phyloP scores from a whole-genome alignment of 202 grass and related monocot genomes.

The Hordeum pubiflorum region DNA sequence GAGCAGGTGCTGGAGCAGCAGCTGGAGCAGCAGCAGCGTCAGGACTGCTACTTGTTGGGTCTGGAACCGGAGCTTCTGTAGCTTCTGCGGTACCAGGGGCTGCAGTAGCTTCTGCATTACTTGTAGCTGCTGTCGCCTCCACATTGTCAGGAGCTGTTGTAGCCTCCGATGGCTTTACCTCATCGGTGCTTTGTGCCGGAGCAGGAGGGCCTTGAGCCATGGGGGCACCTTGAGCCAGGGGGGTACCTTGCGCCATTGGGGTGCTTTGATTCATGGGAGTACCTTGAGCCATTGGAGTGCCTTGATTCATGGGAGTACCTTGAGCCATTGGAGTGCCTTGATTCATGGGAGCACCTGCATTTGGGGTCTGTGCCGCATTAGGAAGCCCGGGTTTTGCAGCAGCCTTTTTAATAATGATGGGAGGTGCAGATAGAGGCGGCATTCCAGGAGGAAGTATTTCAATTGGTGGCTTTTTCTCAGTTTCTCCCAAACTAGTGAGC shows the following conservation, averaged over 20 bases:
- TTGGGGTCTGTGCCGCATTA: constrained; percentile 28
- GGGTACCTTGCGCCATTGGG: constrained; percentile 1
- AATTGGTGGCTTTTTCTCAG: constrained; percentile 78
- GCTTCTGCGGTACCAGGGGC: background rate
- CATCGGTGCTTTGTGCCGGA: background rate
- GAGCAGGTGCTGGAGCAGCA: background rate
- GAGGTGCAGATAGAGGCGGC: constrained; percentile 80
- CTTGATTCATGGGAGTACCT: constrained; percentile 15
- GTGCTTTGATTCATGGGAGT: background rate
- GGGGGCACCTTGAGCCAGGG: background rate
- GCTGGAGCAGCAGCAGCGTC: background rate
- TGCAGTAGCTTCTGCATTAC: constrained; percentile 3
- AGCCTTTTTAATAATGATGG: constrained; percentile 73
- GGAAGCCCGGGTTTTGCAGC: constrained; percentile 32
- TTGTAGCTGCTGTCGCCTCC: background rate
- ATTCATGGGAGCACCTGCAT: constrained; percentile 45
- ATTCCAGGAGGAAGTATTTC: constrained; percentile 98
- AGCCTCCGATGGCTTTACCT: constrained; percentile 15
- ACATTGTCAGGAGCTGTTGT: background rate
- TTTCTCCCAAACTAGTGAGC: constrained; percentile 75
- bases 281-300: constrained; percentile 5
- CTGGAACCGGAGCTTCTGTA: constrained; percentile 2
- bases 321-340: constrained; percentile 31
- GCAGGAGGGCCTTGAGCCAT: background rate
- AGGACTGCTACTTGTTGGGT: constrained; percentile 1